Conservation (phyloP, 352 stramenopile species). For the Globisporangium irregulare region DNA sequence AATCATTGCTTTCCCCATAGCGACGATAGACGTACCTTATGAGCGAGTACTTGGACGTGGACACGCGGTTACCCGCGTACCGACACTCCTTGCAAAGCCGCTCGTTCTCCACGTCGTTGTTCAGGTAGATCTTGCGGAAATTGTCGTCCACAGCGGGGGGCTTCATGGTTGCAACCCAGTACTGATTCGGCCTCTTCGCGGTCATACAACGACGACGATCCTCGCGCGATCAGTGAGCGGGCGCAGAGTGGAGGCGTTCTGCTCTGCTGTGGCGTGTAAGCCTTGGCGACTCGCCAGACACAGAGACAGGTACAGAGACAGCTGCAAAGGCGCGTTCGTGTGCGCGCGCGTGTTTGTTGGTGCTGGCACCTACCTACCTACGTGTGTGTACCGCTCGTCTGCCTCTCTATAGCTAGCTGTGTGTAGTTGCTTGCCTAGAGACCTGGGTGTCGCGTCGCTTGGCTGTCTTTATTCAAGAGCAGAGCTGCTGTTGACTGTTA, state of each 20-base stretch:
- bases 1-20: background rate
- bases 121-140: constrained; percentile 55
- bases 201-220: constrained; percentile 5
- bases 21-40: constrained; percentile 28
- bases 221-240: background rate
- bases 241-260: background rate
- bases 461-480: background rate
- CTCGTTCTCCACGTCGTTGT: constrained; percentile 65
- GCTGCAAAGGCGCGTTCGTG: background rate
- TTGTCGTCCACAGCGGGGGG: constrained; percentile 14
- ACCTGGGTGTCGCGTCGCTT: background rate
- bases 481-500: background rate
- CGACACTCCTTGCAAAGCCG: constrained; percentile 31
- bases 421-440: background rate
- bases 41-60: constrained; percentile 93
- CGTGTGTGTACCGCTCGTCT: background rate
- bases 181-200: constrained; percentile 3
- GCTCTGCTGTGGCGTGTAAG: background rate
- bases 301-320: background rate
- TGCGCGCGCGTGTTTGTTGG: background rate
- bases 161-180: constrained; percentile 7
- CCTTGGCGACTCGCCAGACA: background rate
- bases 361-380: background rate
- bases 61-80: constrained; percentile 75
- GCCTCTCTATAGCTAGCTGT: background rate